Evolutionary conservation across 768 basidiomycete species (phyloP).

Genomic region (Hygrophorus russula): DNA sequence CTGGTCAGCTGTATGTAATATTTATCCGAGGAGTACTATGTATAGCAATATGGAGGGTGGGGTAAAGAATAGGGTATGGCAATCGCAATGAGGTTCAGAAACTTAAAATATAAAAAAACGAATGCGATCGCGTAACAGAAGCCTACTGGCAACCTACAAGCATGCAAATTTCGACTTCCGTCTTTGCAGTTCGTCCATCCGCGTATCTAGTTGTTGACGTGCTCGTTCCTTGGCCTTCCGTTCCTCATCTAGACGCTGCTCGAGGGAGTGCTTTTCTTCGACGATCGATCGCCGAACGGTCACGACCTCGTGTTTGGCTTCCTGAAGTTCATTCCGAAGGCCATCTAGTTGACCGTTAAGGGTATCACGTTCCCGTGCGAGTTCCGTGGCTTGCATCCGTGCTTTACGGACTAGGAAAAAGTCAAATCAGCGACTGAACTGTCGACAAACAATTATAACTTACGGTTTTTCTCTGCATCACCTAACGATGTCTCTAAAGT

Average conservation of each 20-base stretch:
- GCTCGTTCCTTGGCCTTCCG: conserved; percentile 82
- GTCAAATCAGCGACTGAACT: conserved; percentile 3
- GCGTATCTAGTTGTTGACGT: conserved; percentile 74
- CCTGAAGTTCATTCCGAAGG: conserved; percentile 62
- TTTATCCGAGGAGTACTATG: conserved; percentile 7
- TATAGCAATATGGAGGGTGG: conserved; percentile 4
- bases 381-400: conserved; percentile 85
- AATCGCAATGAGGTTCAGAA: neutral
- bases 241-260: conserved; percentile 77
- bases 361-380: conserved; percentile 77
- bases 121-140: neutral
- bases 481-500: conserved; percentile 79
- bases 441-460: conserved; percentile 21
- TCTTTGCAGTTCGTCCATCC: conserved; percentile 77
- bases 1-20: conserved; percentile 2
- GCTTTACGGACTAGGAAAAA: conserved; percentile 74
- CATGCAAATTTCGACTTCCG: conserved; percentile 92
- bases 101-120: neutral
- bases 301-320: conserved; percentile 72
- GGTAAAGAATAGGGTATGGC: neutral
- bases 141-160: conserved; percentile 35
- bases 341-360: conserved; percentile 52
- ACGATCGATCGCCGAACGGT: conserved; percentile 69
- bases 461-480: conserved; percentile 89
- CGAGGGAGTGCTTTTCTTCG: conserved; percentile 82